These are phyloP conservation scores for Ensete glaucum DNA, from an alignment of 176 grass and related monocot species.

Conservation along the genomic window DNA sequence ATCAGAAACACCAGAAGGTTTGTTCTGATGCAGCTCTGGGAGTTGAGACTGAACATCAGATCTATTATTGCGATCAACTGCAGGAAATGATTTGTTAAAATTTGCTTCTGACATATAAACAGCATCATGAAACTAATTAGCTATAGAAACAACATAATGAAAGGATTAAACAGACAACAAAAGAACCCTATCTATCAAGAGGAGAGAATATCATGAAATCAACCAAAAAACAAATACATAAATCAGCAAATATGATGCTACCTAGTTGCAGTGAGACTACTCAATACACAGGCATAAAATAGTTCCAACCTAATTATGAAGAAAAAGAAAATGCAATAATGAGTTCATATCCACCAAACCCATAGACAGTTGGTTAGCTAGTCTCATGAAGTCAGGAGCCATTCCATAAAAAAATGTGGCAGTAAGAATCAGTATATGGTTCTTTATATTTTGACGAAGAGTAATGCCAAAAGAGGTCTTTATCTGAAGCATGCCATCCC, in stretches of 20 bases:
- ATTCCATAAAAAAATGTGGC: neutral
- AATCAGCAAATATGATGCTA: neutral
- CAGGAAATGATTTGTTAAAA: neutral
- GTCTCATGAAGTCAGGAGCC: neutral
- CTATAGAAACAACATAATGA: neutral
- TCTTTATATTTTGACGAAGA: neutral
- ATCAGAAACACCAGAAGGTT: conserved; percentile 15
- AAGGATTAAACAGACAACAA: neutral
- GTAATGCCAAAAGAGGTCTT: neutral
- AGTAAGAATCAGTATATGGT: neutral
- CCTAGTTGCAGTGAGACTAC: neutral
- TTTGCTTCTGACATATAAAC: neutral
- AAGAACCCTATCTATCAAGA: neutral
- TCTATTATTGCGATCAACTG: conserved; percentile 15
- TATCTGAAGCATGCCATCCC: neutral
- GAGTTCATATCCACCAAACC: neutral
- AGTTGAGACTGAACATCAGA: conserved; percentile 26
- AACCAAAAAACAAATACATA: neutral
- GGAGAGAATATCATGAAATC: neutral
- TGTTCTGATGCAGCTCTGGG: conserved; percentile 1
- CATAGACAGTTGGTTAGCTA: neutral
- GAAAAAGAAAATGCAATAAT: neutral
- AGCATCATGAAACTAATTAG: neutral
- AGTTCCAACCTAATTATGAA: neutral
- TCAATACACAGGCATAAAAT: neutral